phyloP scores from a whole-genome alignment of 208 protist species.

The Leishmania turanica region DNA sequence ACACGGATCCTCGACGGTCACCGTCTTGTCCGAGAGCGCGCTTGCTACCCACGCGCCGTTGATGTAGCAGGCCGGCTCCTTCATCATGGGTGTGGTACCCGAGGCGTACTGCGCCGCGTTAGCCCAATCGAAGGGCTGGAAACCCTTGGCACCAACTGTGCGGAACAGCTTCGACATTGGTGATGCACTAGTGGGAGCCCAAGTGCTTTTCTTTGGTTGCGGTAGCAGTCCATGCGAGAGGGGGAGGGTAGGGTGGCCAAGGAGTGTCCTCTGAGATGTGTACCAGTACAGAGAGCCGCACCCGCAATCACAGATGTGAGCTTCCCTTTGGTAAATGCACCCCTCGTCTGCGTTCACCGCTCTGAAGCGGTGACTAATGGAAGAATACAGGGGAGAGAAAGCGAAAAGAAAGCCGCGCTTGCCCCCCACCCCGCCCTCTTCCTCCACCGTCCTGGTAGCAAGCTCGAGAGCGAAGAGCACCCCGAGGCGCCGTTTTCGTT shows the following conservation, averaged over 20 bases:
- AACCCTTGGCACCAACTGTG: conserved; percentile 19
- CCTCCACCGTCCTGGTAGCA: background rate
- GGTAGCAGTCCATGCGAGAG: background rate
- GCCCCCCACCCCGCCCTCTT: too few relatives aligned
- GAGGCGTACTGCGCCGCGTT: conserved; percentile 45
- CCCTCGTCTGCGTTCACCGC: background rate
- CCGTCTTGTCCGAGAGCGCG: conserved; percentile 18
- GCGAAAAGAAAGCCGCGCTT: background rate
- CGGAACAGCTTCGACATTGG: conserved; percentile 34
- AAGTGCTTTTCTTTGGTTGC: background rate
- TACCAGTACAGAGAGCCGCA: background rate
- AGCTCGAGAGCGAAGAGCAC: too few relatives aligned
- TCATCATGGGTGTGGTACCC: conserved; percentile 31
- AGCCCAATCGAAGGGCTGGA: conserved; percentile 50
- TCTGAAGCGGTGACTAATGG: background rate
- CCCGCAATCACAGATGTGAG: background rate
- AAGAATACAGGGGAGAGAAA: too few relatives aligned
- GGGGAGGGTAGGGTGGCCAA: background rate
- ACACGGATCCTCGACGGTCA: conserved; percentile 79
- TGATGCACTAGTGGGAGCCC: background rate
- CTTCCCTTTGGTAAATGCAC: background rate
- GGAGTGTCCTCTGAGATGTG: background rate
- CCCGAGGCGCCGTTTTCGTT: background rate
- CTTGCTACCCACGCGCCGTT: conserved; percentile 60
- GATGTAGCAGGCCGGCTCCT: conserved; percentile 60